Evolutionary conservation across 1,284 basidiomycete genomes (phyloP), one percentile per base, ranked within the genome.

Genomic region (Boletellus deceptivus): DNA sequence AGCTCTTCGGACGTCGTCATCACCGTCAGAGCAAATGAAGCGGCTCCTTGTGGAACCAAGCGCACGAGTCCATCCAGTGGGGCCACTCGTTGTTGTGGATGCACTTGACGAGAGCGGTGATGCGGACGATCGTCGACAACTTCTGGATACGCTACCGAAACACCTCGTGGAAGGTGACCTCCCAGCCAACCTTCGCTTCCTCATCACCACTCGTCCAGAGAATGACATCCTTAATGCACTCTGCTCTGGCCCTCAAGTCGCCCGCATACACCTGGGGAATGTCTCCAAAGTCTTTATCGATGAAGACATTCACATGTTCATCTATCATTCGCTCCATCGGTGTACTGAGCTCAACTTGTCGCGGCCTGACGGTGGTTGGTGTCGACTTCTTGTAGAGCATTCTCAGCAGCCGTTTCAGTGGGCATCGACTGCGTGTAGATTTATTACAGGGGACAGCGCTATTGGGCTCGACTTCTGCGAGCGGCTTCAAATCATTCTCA

Each of bases 31-130:
- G 20, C 54, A 53, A 14, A 2, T 52, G 1, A 17, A 55, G 35
- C 11, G 6, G 7, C 17, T 52, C 4, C 37, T 55, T 17, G n/a
- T 55, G 1, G 18, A 25, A 8, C 43, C 54, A 9, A 53, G 54
- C 37, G 18, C 24, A 16, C 5, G n/a, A 3, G 17, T 56, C 16
- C 9, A 35, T 1, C 0, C 13, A 4, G 38, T 55, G 1, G 54
- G 54, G 2, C 45, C 55, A 2, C 13, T 57, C 1, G 3, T 58
- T n/a, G 9, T 58, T 2, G 34, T 58, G 0, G 58, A 58, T 3
- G 56, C 58, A 0, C 41, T 57, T 2, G 46, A 59, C 1, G 57
- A 57, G 13, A 45, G 57, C 13, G 48, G 54, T 0, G 25, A 57
- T 22, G 7, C 14, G 20, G 7, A 13, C 1, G 8, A 14, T 35